Evolutionary conservation across 2,329 filamentous ascomycete species (phyloP), one percentile per base, ranked within the genome.

Genomic region (Botrytis cinerea): DNA sequence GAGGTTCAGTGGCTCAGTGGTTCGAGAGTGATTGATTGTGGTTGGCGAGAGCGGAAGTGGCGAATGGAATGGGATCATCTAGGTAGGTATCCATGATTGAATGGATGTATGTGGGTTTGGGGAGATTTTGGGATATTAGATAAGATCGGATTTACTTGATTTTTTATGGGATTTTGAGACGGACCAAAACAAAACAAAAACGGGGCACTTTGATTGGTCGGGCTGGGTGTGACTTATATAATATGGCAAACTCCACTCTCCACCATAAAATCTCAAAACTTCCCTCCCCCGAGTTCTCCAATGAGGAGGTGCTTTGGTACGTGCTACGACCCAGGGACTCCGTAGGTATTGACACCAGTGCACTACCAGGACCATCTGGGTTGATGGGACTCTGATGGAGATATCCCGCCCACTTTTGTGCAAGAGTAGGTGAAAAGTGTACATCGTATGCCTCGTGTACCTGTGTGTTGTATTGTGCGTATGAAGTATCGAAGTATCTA

Each of bases 1-100:
- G 35, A 62, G 59, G 20, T 40, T 40, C 59, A 40, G 59, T 38
- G 59, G 59, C 59, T 40, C 59, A 40, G 59, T 38, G 59, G 59
- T 32, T 61, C 35, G 59, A 51, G 20, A 38, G 28, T 25, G 25
- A 7, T 32, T 43, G 45, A 48, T 48, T 66, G 28, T 46, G 43
- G n/a, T 64, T 46, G 63, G 45, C 63, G 45, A 67, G 63, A 67
- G 32, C 45, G 32, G 48, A 68, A 68, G 66, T 68, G 66, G 66
- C 66, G 66, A 68, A 68, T 68, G 46, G 35, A n/a, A 45, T 43
- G 25, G 20, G 38, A n/a, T 43, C 28, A 10, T 18, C 22, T 38
- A 35, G 45, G 62, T 16, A 14, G 51, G n/a, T 57, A 54, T 54
- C 51, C 51, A n/a, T 54, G 51, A 54, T 54, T 54, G 51, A 54